These are phyloP conservation scores for Ascochyta fabae DNA, from an alignment of 2,329 filamentous ascomycete species.

Conservation along the genomic window DNA sequence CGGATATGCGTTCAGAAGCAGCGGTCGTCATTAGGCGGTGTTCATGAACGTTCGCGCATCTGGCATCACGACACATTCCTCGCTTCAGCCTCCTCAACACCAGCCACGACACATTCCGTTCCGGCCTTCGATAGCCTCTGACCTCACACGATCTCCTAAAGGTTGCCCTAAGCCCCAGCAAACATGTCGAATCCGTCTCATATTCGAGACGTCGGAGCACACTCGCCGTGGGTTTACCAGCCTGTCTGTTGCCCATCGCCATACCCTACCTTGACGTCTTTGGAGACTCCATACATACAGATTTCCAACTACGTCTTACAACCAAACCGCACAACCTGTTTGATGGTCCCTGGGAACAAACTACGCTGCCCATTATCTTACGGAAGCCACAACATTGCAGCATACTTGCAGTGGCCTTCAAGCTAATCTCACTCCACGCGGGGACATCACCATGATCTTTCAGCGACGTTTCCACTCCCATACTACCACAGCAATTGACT, in stretches of 20 bases:
- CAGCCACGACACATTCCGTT: constrained; percentile 40
- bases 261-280: background rate
- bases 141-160: constrained; percentile 11
- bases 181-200: background rate
- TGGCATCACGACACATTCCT: constrained; percentile 33
- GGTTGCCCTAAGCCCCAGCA: background rate
- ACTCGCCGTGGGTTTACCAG: background rate
- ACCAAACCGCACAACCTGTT: background rate
- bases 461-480: constrained; percentile 11
- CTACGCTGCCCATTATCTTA: background rate
- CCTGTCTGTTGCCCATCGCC: background rate
- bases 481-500: constrained; percentile 8
- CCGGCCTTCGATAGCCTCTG: constrained; percentile 15
- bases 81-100: constrained; percentile 27
- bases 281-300: background rate
- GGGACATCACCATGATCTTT: constrained; percentile 23
- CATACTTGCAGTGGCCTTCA: background rate
- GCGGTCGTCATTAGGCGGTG: constrained; percentile 1
- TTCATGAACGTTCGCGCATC: constrained; percentile 1
- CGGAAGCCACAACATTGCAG: background rate
- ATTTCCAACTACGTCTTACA: background rate
- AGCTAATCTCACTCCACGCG: background rate
- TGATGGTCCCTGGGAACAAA: background rate
- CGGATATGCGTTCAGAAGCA: background rate
- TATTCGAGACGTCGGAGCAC: background rate